Conservation (phyloP, 805 yeast genomes). For the Candida cerambycidarum region DNA sequence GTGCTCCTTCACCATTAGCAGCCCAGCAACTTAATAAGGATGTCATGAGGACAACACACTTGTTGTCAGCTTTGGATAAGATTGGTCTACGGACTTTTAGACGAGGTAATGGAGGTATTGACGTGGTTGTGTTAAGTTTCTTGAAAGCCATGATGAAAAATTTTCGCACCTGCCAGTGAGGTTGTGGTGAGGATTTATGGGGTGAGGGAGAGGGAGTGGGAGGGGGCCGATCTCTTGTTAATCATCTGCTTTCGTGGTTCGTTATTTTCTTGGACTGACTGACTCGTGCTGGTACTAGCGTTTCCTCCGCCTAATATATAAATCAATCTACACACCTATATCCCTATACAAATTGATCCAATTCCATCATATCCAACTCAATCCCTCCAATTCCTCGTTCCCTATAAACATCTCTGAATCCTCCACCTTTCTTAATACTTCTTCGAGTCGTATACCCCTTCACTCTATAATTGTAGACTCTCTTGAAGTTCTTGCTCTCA, state of each 20-base stretch:
- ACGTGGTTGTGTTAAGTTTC: slow-evolving; percentile 41
- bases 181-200: not conserved
- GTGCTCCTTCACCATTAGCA: slow-evolving; percentile 82
- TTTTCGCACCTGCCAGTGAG: slow-evolving; percentile 2
- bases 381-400: not conserved
- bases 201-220: no score
- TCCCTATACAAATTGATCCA: slow-evolving; percentile 6
- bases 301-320: no score
- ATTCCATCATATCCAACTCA: slow-evolving; percentile 4
- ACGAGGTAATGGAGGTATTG: slow-evolving; percentile 70
- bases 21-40: slow-evolving; percentile 94
- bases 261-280: no score
- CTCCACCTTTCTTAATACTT: not conserved
- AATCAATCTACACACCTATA: not conserved
- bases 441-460: not conserved
- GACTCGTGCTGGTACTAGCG: no score
- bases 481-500: slow-evolving; percentile 10
- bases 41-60: slow-evolving; percentile 80
- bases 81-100: slow-evolving; percentile 68
- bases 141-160: slow-evolving; percentile 42
- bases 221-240: no score
- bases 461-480: slow-evolving; percentile 15
- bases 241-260: no score
- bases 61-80: slow-evolving; percentile 56
- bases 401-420: slow-evolving; percentile 1